Conservation (phyloP, 2,329 filamentous ascomycete genomes). For the Arthroderma uncinatum region DNA sequence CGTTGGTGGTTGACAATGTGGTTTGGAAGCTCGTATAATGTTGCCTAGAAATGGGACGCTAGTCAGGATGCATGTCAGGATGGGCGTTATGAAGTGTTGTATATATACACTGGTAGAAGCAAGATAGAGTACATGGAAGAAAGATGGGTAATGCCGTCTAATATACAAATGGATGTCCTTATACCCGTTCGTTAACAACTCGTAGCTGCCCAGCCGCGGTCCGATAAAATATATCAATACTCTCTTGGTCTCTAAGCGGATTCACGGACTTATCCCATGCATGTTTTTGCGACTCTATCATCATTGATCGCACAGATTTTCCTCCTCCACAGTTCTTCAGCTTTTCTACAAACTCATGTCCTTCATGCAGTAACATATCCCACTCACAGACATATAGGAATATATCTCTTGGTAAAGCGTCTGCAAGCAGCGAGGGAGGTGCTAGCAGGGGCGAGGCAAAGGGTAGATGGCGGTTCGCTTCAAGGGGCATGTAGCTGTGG, state of each 20-base stretch:
- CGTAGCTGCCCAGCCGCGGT: constrained; percentile 36
- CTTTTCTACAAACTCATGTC: constrained; percentile 35
- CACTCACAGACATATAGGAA: constrained; percentile 54
- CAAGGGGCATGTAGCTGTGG: constrained; percentile 37
- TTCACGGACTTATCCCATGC: constrained; percentile 41
- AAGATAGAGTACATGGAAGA: background rate
- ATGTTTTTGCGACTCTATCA: constrained; percentile 38
- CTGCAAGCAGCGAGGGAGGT: constrained; percentile 41
- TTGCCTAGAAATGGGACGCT: no score
- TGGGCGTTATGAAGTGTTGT: background rate
- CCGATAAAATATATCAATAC: constrained; percentile 33
- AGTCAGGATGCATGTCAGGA: no score
- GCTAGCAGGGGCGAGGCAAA: constrained; percentile 51
- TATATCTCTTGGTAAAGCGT: constrained; percentile 47
- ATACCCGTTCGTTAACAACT: constrained; percentile 22
- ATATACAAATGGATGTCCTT: background rate
- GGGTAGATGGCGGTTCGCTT: constrained; percentile 42
- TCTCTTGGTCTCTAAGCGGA: constrained; percentile 36
- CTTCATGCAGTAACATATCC: constrained; percentile 56
- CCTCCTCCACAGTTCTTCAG: constrained; percentile 27
- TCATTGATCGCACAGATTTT: constrained; percentile 36
- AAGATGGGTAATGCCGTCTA: background rate
- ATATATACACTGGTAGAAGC: background rate
- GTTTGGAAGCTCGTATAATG: no score
- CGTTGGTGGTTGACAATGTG: no score